Conservation (phyloP, 2,329 filamentous ascomycete genomes). For the Fusarium austroafricanum region DNA sequence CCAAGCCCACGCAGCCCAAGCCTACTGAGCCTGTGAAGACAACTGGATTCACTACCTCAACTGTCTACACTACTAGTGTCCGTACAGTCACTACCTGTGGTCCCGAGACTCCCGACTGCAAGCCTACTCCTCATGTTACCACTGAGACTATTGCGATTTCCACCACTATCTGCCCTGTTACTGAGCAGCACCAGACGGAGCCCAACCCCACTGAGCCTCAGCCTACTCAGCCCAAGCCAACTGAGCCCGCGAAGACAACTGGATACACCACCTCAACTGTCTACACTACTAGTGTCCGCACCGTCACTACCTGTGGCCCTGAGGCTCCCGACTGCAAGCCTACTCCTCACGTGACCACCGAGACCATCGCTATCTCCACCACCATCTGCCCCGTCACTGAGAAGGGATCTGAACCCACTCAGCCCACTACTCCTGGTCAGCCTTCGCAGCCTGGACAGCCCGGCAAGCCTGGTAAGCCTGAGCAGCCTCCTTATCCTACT, state of each 20-base stretch:
- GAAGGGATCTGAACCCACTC: not conserved
- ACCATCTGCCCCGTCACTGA: constrained; percentile 28
- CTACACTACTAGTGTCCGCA: constrained; percentile 34
- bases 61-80: no score
- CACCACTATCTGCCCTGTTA: constrained; percentile 30
- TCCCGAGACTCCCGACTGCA: not conserved
- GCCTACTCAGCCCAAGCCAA: not conserved
- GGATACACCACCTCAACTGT: constrained; percentile 18
- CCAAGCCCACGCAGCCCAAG: no score
- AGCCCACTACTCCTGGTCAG: not conserved
- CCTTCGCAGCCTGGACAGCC: no score
- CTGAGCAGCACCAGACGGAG: constrained; percentile 9
- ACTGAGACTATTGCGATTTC: constrained; percentile 34
- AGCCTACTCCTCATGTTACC: constrained; percentile 19
- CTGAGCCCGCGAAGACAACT: not conserved
- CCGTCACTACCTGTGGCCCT: constrained; percentile 27
- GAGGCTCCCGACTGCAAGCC: constrained; percentile 1
- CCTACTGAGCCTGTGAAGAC: not conserved
- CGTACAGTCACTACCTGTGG: no score
- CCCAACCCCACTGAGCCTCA: no score
- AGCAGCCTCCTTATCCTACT: not conserved
- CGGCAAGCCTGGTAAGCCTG: no score
- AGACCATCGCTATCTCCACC: constrained; percentile 31
- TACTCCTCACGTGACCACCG: constrained; percentile 4
- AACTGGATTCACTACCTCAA: no score